Evolutionary conservation across 73 alveolate species (phyloP), one percentile per base, ranked within the genome.

Genomic region (Tetrahymena elliotti): DNA sequence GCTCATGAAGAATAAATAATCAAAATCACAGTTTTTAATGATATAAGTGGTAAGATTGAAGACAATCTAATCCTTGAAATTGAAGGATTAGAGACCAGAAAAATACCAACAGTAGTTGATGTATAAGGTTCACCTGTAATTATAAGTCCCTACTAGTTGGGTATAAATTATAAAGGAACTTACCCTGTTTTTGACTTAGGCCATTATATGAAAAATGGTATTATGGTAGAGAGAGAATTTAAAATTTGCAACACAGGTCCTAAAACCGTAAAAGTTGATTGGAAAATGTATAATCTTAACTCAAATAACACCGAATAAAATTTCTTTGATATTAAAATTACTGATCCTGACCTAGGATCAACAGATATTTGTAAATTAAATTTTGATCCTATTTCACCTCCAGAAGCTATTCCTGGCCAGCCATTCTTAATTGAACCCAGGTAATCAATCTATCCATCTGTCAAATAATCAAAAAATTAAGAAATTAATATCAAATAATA

Each of bases 171-270:
- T 92, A 95, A 94, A 88, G 96, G 98, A 10, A 84, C 83, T 33
- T 98, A 97, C 13, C 99, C 99, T 35, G 95, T 98, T 0, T 95
- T 97, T 84, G 98, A 97, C 36, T 96, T 97, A 94, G 98, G 98
- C 13, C 95, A 98, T 2, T 84, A 94, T 34, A 97, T 97, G 94
- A 93, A 97, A 36, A 96, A 97, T 36, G 93, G 97, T 38, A 96
- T 96, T 54, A 92, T 96, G 27, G 93, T 97, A 6, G 53, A 96
- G 24, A 97, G 97, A 94, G 94, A 95, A 36, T 97, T 97, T 95
- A 97, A 97, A 92, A 96, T 97, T 6, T 95, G 93, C 94, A 97
- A 97, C 93, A 97, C 99, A 0, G 99, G 99, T n/a, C 97, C 97
- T 2, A 83, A 97, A 53, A 97, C 96, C 34, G 97, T 97, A 12